Base-by-base conservation (phyloP, 2,329 filamentous ascomycete species). In the Parafenestella ontariensis region DNA sequence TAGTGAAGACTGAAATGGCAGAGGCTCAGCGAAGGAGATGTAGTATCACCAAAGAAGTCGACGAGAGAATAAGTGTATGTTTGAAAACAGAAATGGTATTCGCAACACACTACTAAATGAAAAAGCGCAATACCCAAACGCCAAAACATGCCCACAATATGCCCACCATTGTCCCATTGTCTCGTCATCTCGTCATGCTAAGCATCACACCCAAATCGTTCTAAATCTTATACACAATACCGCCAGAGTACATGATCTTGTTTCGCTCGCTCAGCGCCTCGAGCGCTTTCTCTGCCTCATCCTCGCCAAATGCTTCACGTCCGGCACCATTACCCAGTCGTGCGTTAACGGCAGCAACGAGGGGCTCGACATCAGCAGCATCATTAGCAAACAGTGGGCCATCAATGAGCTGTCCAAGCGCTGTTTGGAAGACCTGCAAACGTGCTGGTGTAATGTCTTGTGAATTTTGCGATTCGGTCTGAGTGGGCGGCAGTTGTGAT, bases 351-450 rank as follows among this genome's bases (percentile, higher is more conserved):
- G 90, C 90, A 3, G 83, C 83, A 17, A 97, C 83, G 28, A 99
- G 83, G 23, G 85, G 85, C 58, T 87, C 85, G 1, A 97, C 83
- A 56, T 89, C 84, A 13, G 92, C 92, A 17, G 88, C 87, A 68
- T 98, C 95, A 57, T 96, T 91, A 28, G 88, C 86, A 72, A 99
- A 99, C n/a, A 99, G 76, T 11, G 86, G 83, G 0, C 89, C 89
- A 66, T 89, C 89, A 69, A 96, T 88, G 49, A 99, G 82, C 66
- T 91, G 89, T 21, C 95, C 95, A 3, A 99, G 82, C 2, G 90
- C 86, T 10, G 86, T 85, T 49, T 91, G 87, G 87, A 99, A 99
- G 1, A 86, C 78, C 5, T 84, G 80, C 23, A 96, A 78, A 36
- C 95, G 85, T 36, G 83, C 81, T 0, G 84, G 67, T 1, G 83